Evolutionary conservation across 371 early-diverging fungal genomes (phyloP).

Genomic region (Syncephalastrum racemosum): DNA sequence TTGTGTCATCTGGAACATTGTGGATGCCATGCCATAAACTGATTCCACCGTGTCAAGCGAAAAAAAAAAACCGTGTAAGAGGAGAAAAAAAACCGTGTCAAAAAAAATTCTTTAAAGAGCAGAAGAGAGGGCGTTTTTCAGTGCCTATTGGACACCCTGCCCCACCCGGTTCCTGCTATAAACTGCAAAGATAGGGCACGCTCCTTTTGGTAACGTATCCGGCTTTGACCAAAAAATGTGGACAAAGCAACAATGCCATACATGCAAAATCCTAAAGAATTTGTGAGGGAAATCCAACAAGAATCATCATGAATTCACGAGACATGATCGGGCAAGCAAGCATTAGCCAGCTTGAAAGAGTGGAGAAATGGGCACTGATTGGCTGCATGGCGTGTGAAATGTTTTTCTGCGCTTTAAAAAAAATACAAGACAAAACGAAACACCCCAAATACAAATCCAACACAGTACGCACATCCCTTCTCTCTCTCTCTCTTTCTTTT

Average conservation of each 20-base stretch:
- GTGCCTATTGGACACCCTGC: too few species aligned
- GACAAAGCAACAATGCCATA: too few species aligned
- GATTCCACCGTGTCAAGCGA: constrained; percentile 8
- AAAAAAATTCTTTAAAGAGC: background rate
- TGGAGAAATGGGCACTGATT: constrained; percentile 6
- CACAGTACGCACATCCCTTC: too few species aligned
- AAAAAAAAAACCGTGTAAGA: constrained; percentile 2
- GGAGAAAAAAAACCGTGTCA: constrained; percentile 6
- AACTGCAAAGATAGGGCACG: too few species aligned
- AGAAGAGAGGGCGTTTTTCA: background rate
- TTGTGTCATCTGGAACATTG: too few species aligned
- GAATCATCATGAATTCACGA: too few species aligned
- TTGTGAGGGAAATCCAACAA: too few species aligned
- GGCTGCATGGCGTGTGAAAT: constrained; percentile 21
- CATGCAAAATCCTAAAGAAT: too few species aligned
- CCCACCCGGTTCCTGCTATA: too few species aligned
- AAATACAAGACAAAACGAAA: constrained; percentile 6
- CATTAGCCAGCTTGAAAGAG: background rate
- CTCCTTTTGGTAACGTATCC: too few species aligned
- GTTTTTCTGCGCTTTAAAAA: constrained; percentile 4
- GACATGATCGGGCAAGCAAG: too few species aligned
- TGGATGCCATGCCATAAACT: constrained; percentile 6
- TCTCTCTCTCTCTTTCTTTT: background rate
- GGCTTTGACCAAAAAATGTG: too few species aligned
- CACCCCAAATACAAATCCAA: constrained; percentile 1